These are phyloP conservation scores for Cerioporus squamosus DNA, from an alignment of 1,284 basidiomycete genomes.

Conservation along the genomic window DNA sequence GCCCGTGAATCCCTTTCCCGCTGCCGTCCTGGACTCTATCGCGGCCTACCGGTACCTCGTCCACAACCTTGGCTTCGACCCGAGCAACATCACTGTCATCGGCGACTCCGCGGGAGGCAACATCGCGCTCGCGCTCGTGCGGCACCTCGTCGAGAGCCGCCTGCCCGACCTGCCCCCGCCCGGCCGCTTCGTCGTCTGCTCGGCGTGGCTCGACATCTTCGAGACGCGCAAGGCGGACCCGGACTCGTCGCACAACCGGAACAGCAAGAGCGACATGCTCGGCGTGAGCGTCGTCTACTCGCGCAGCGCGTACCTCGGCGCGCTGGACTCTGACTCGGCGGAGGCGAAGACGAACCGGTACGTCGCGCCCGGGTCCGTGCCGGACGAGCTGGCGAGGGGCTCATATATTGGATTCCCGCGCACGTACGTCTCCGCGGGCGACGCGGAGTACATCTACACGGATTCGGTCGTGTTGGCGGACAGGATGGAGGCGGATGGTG, in stretches of 20 bases:
- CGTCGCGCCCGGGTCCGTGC: conserved; percentile 57
- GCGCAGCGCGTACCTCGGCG: conserved; percentile 44
- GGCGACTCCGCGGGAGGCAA: conserved; percentile 80
- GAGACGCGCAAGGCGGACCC: conserved; percentile 36
- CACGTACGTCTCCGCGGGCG: conserved; percentile 59
- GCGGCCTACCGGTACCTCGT: conserved; percentile 66
- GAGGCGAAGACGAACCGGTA: conserved; percentile 46
- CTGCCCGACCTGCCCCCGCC: conserved; percentile 46
- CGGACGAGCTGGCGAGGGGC: conserved; percentile 37
- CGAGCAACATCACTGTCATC: conserved; percentile 58
- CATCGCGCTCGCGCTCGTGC: conserved; percentile 59
- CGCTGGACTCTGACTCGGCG: conserved; percentile 43
- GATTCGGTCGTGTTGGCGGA: conserved; percentile 40
- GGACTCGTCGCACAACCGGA: conserved; percentile 37
- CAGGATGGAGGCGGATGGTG: conserved; percentile 44
- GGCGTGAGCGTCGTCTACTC: conserved; percentile 34
- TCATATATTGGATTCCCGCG: conserved; percentile 57
- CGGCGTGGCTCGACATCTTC: conserved; percentile 62
- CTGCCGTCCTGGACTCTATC: conserved; percentile 65
- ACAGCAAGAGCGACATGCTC: conserved; percentile 47
- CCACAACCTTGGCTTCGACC: conserved; percentile 38
- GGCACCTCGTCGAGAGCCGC: conserved; percentile 42
- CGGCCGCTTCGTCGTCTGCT: conserved; percentile 46
- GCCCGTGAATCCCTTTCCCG: conserved; percentile 56
- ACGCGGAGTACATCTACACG: conserved; percentile 49